phyloP scores from a whole-genome alignment of 805 yeast genomes.

The Suhomyces sp. region DNA sequence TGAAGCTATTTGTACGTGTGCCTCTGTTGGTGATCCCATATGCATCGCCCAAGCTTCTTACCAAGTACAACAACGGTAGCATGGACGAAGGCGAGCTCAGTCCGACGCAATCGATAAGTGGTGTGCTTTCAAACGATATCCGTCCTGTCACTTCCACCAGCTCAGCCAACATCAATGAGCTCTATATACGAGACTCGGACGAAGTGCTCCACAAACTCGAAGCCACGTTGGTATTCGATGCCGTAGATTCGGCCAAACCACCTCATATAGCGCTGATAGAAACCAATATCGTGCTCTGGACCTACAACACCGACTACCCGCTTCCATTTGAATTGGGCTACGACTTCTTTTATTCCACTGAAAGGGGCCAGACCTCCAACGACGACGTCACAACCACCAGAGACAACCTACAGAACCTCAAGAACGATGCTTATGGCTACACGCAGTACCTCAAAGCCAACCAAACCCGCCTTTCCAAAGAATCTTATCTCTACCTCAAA shows the following conservation, averaged over 20 bases:
- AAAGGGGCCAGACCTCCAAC: slow-evolving; percentile 14
- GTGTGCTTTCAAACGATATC: slow-evolving; percentile 7
- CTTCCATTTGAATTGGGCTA: slow-evolving; percentile 37
- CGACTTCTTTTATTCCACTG: slow-evolving; percentile 39
- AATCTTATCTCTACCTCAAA: slow-evolving; percentile 34
- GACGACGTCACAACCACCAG: slow-evolving; percentile 33
- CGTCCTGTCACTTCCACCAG: slow-evolving; percentile 13
- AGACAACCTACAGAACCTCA: slow-evolving; percentile 31
- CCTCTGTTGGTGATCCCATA: slow-evolving; percentile 35
- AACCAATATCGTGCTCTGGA: slow-evolving; percentile 38
- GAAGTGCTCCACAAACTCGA: slow-evolving; percentile 22
- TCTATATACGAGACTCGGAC: slow-evolving; percentile 28
- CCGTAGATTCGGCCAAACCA: slow-evolving; percentile 24
- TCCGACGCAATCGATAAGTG: slow-evolving; percentile 1
- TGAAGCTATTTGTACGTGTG: slow-evolving; percentile 30
- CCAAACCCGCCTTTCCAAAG: slow-evolving; percentile 29
- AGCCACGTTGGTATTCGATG: slow-evolving; percentile 25
- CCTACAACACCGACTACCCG: slow-evolving; percentile 40
- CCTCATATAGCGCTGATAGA: slow-evolving; percentile 36
- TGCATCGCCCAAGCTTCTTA: slow-evolving; percentile 35
- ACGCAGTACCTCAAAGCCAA: slow-evolving; percentile 35
- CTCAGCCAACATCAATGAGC: slow-evolving; percentile 23
- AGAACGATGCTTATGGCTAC: slow-evolving; percentile 32
- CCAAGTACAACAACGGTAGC: slow-evolving; percentile 32
- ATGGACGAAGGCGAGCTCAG: slow-evolving; percentile 6